Evolutionary conservation across 768 basidiomycete species (phyloP), one percentile per base, ranked within the genome.

Genomic region (Hygrophorus pudorinus): DNA sequence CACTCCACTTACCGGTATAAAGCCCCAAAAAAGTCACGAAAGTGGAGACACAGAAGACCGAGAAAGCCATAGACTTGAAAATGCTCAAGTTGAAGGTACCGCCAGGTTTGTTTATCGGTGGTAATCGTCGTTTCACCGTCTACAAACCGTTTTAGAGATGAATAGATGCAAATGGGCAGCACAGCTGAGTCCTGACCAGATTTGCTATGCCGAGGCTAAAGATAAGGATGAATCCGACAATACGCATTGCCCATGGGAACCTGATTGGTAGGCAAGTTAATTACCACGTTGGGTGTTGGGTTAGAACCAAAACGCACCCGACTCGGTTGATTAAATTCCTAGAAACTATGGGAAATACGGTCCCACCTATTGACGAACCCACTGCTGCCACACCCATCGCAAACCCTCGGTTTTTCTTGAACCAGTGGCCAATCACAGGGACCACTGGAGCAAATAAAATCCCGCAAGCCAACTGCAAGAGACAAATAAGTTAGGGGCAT

Each of bases 191-290:
- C 4, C 44, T n/a, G 3, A 50, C 50, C 30, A 79, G 47, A 56
- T 76, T 81, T 5, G 72, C 65, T 21, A 74, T 49, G 2, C 70
- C 70, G 7, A 84, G 62, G 8, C 68, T 56, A 17, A 65, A 48
- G 4, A 78, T 42, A 4, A 81, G 49, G 14, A 81, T 72, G 51
- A 82, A 78, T 3, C 70, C 80, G 33, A 84, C 60, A 38, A 79
- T 71, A 9, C 81, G 71, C 69, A 82, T 72, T 0, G 82, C 77
- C 82, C 81, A 84, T 38, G 70, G 66, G 59, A 85, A 85, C 3
- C 80, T 81, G 34, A 30, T 30, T 9, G 5, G 35, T 27, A 46
- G 20, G 29, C n/a, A 13, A 5, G 18, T 18, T 20, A 27, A 49
- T 11, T 16, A 13, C 37, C 27, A 46, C 27, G 28, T 38, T 38